These are phyloP conservation scores for Venturia asperata DNA, from an alignment of 2,329 filamentous ascomycete species.

Conservation along the genomic window DNA sequence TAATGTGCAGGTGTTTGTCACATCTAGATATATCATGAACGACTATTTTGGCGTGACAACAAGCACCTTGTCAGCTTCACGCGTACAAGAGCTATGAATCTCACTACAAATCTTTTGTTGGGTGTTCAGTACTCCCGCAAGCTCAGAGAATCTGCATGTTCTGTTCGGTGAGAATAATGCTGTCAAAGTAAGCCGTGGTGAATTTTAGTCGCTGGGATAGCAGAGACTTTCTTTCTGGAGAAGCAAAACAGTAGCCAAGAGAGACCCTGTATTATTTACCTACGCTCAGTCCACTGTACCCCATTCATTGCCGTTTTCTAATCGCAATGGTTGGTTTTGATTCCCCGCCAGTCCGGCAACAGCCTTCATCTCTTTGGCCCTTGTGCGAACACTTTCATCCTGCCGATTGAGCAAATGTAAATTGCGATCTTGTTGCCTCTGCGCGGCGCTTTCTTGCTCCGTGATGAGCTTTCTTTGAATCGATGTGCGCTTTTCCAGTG, in stretches of 20 bases:
- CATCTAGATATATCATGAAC: neutral
- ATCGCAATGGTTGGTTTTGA: conserved; percentile 2
- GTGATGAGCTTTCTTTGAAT: conserved; percentile 7
- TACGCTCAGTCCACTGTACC: conserved; percentile 14
- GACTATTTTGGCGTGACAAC: conserved; percentile 4
- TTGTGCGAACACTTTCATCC: conserved; percentile 15
- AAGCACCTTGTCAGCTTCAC: neutral
- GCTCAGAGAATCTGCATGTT: neutral
- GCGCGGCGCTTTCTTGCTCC: conserved; percentile 1
- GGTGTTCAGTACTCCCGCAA: neutral
- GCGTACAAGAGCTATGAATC: neutral
- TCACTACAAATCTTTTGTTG: neutral
- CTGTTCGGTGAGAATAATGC: neutral
- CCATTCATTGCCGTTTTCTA: conserved; percentile 15
- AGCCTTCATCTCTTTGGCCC: conserved; percentile 13
- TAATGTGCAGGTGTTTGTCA: neutral
- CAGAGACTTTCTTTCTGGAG: neutral
- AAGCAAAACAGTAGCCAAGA: neutral
- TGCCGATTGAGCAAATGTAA: conserved; percentile 5
- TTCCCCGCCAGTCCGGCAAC: conserved; percentile 5
- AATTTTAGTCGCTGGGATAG: neutral
- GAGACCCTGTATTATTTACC: neutral
- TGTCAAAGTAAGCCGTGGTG: neutral
- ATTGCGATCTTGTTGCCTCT: conserved; percentile 13
- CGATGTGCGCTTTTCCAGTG: conserved; percentile 7